Conservation (phyloP, 1,284 basidiomycete species). For the Stygiomarasmius scandens region DNA sequence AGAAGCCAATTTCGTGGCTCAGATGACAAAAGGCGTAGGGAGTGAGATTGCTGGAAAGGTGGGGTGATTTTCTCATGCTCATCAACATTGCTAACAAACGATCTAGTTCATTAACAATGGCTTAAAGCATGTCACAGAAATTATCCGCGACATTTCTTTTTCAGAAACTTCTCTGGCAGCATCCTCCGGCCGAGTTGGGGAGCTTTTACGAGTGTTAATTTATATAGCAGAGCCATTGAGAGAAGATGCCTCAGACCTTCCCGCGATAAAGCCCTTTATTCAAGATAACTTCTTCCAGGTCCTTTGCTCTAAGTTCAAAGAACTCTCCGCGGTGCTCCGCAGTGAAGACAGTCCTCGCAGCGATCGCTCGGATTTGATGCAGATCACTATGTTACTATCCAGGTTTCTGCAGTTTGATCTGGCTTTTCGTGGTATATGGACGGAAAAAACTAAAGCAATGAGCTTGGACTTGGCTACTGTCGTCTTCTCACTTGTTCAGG, state of each 20-base stretch:
- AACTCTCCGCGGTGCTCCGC: slow-evolving; percentile 41
- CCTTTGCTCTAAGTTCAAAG: slow-evolving; percentile 47
- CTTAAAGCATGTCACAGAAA: slow-evolving; percentile 62
- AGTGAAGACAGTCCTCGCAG: slow-evolving; percentile 20
- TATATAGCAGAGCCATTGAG: slow-evolving; percentile 69
- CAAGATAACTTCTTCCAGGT: slow-evolving; percentile 59
- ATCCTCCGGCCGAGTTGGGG: slow-evolving; percentile 59
- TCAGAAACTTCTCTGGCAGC: slow-evolving; percentile 30
- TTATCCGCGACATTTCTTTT: slow-evolving; percentile 45
- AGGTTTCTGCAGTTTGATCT: slow-evolving; percentile 74
- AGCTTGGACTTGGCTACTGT: slow-evolving; percentile 46
- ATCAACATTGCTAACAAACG: slow-evolving; percentile 3
- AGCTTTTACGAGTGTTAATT: slow-evolving; percentile 69
- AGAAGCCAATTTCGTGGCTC: slow-evolving; percentile 78
- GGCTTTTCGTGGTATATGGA: slow-evolving; percentile 65
- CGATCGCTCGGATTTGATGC: slow-evolving; percentile 23
- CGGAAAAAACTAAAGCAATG: slow-evolving; percentile 48
- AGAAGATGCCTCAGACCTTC: slow-evolving; percentile 43
- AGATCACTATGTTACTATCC: slow-evolving; percentile 52
- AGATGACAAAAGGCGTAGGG: slow-evolving; percentile 73
- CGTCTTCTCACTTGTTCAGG: slow-evolving; percentile 58
- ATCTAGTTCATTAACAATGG: slow-evolving; percentile 76
- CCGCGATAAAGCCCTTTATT: slow-evolving; percentile 51
- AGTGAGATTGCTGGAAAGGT: slow-evolving; percentile 70
- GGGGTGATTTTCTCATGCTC: slow-evolving; percentile 4